Evolutionary conservation across 768 basidiomycete genomes (phyloP).

Genomic region (Boletus coccyginus): DNA sequence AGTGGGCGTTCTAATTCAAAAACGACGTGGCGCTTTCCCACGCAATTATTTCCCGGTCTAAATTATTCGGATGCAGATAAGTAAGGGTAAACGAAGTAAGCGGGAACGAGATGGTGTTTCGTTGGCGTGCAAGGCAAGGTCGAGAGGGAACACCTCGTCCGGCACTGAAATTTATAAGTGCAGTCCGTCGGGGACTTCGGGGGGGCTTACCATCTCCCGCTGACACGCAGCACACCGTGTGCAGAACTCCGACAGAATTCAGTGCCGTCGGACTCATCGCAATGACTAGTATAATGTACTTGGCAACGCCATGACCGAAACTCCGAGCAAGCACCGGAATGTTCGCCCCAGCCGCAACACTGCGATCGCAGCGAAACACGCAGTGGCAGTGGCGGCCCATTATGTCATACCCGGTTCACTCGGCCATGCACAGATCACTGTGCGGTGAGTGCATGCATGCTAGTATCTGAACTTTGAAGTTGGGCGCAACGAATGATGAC

Average conservation of each 20-base stretch:
- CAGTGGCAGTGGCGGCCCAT: not conserved
- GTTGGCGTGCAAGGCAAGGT: not conserved
- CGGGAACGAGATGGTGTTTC: no score
- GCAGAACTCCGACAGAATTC: no score
- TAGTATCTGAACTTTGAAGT: no score
- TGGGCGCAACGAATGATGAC: no score
- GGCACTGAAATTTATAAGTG: not conserved
- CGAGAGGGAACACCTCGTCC: not conserved
- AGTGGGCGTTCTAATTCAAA: slow-evolving; percentile 13
- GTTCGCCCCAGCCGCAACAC: not conserved
- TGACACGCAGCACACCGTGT: not conserved
- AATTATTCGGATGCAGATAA: slow-evolving; percentile 20
- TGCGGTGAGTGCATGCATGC: not conserved
- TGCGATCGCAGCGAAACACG: not conserved
- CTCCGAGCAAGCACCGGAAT: not conserved
- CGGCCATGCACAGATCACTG: no score
- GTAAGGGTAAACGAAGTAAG: not conserved
- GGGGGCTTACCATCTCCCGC: not conserved
- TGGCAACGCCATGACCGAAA: not conserved
- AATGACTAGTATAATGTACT: not conserved
- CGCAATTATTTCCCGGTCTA: slow-evolving; percentile 20
- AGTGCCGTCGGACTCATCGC: not conserved
- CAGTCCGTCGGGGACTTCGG: not conserved
- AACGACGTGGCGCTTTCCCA: slow-evolving; percentile 43
- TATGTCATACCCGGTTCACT: no score